A percentile compares a stretch with the other conserved stretches of the same genome.
These are phyloP conservation scores for Myotisia sp. DNA, from an alignment of 2,329 filamentous ascomycete species.

Conservation along the genomic window DNA sequence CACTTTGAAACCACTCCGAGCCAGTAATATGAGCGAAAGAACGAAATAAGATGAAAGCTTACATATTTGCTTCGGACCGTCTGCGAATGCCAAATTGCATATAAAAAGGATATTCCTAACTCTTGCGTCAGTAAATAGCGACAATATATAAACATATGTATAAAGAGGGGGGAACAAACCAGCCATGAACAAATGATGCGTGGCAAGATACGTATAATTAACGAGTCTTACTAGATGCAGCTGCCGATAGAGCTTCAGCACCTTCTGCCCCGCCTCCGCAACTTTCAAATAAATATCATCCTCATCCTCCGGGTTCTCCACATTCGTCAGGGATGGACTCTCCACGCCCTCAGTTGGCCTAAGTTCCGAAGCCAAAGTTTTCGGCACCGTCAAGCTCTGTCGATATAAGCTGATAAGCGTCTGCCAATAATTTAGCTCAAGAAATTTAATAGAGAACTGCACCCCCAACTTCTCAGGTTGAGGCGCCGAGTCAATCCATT, in stretches of 20 bases:
- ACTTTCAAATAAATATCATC: constrained; percentile 89
- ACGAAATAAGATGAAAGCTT: constrained; percentile 27
- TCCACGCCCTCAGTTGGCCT: constrained; percentile 44
- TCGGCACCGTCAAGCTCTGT: constrained; percentile 74
- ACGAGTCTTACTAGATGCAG: constrained; percentile 77
- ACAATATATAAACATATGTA: constrained; percentile 1
- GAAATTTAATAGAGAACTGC: constrained; percentile 72
- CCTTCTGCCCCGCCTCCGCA: constrained; percentile 85
- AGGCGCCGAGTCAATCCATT: constrained; percentile 78
- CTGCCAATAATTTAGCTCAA: constrained; percentile 96
- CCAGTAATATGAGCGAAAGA: constrained; percentile 7
- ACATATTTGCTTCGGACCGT: constrained; percentile 74
- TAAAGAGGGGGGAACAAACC: constrained; percentile 32
- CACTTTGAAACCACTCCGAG: neutral
- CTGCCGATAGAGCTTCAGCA: constrained; percentile 78
- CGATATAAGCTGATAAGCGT: constrained; percentile 91
- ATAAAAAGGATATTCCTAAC: constrained; percentile 71
- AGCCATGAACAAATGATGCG: constrained; percentile 94
- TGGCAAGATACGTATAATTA: constrained; percentile 91
- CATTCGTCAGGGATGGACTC: constrained; percentile 37
- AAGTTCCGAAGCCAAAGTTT: constrained; percentile 67
- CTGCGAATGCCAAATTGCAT: constrained; percentile 93
- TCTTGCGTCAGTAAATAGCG: constrained; percentile 10
- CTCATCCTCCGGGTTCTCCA: constrained; percentile 51
- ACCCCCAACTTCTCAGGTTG: constrained; percentile 68